Base-by-base conservation (phyloP, 73 alveolate genomes). In the Durusdinium trenchii region DNA sequence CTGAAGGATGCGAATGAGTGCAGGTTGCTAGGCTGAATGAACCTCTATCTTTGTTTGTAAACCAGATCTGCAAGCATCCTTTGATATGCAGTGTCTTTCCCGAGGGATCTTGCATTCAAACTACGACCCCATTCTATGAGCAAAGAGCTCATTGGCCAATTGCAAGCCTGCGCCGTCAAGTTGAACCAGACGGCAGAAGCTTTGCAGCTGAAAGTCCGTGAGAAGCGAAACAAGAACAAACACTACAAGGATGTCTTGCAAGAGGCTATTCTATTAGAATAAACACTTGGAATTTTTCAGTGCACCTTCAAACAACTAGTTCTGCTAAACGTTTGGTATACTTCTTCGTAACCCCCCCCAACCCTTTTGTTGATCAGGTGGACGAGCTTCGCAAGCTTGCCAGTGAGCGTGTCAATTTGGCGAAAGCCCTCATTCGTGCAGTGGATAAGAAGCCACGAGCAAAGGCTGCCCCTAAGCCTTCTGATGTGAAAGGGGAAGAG, bases 361-460 rank as follows among this genome's bases (percentile, higher is more conserved):
- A 73, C 42, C 9, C 10, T 6, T 73, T 36, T 38, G 38, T 6
- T 6, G 40, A 73, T 50, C 86, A 78, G 62, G 89, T 78, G 32
- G 43, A 78, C 38, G 60, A 42, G 23, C 40, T 78, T 50, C 20
- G 64, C 0, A 30, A 18, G 2, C 28, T 38, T 28, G 81, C 95
- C 3, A 52, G 28, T 18, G 95, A 86, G 60, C 43, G 95, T 3
- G 40, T 86, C 18, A 81, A 57, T 0, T 23, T 86, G 38, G 95
- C 95, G 3, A 86, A 86, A 45, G 95, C 95, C 0, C 20, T 86
- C 62, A 54, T 86, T 60, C 79, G 95, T 7, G 94, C 94, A 3
- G 42, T 28, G 18, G 78, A 84, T 16, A 48, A 42, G 45, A 78
- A 78, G 43, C 45, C 62, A 12, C 10, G 32, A 73, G 48, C 87